phyloP scores from a whole-genome alignment of 192 early-diverging fungal species.

The Endogone sp. region DNA sequence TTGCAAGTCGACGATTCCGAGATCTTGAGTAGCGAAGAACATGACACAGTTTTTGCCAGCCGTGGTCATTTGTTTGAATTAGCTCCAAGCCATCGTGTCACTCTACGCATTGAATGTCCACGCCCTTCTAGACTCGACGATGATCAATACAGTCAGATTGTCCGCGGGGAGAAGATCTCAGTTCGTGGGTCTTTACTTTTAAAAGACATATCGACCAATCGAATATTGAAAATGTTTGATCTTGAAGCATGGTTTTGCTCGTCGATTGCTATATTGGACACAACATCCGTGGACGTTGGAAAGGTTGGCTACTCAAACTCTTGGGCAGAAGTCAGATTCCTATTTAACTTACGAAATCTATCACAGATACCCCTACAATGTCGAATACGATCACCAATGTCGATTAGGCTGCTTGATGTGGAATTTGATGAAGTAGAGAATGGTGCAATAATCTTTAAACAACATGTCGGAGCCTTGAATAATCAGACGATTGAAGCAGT shows the following conservation, averaged over 20 bases:
- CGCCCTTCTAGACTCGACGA: conserved; percentile 33
- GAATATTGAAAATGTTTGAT: conserved; percentile 57
- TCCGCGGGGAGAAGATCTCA: conserved; percentile 49
- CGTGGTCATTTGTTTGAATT: conserved; percentile 43
- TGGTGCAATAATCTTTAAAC: conserved; percentile 8
- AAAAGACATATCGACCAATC: conserved; percentile 42
- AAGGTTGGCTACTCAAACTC: conserved; percentile 75
- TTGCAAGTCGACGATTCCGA: no score
- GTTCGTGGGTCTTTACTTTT: conserved; percentile 58
- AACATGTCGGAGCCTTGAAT: conserved; percentile 36
- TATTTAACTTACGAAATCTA: conserved; percentile 59
- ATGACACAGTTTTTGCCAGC: background rate
- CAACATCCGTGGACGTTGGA: conserved; percentile 59
- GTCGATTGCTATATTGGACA: conserved; percentile 51
- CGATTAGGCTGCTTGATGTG: conserved; percentile 5
- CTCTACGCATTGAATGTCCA: conserved; percentile 49
- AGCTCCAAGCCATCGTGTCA: conserved; percentile 39
- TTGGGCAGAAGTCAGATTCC: conserved; percentile 57
- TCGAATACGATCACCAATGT: conserved; percentile 41
- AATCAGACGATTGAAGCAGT: conserved; percentile 49
- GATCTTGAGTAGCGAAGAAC: no score
- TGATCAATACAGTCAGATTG: conserved; percentile 29
- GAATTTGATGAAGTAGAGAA: background rate
- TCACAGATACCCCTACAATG: conserved; percentile 62
- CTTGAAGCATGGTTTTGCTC: conserved; percentile 56